Evolutionary conservation across 306 rosid genomes (phyloP).

Genomic region (Astragalus glycyphyllos): DNA sequence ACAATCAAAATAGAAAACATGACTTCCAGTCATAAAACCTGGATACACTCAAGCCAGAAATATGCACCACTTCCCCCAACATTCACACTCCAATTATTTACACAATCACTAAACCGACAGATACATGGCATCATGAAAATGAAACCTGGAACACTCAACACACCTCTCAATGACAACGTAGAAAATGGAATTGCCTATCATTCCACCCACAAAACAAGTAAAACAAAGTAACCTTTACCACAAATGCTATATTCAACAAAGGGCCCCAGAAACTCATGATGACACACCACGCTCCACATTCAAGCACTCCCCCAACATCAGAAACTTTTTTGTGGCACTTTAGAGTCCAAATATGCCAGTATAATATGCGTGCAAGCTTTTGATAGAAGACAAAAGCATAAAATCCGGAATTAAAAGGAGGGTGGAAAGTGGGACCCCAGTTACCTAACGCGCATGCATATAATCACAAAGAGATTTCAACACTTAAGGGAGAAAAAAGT

Average conservation of each 20-base stretch:
- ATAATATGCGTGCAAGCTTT: conserved; percentile 32
- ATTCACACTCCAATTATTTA: conserved; percentile 54
- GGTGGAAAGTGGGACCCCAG: conserved; percentile 70
- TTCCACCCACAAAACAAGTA: conserved; percentile 51
- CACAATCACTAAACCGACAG: conserved; percentile 50
- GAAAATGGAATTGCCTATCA: conserved; percentile 48
- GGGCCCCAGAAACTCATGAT: conserved; percentile 63
- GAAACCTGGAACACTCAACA: conserved; percentile 42
- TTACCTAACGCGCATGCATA: conserved; percentile 87
- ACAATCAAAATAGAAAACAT: conserved; percentile 7
- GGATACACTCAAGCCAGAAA: no score
- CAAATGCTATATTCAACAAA: conserved; percentile 42
- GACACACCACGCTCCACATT: conserved; percentile 56
- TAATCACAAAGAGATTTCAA: conserved; percentile 59
- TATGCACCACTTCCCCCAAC: conserved; percentile 30
- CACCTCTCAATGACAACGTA: conserved; percentile 48
- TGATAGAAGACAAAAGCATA: conserved; percentile 58
- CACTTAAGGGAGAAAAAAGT: conserved; percentile 48
- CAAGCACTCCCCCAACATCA: conserved; percentile 52
- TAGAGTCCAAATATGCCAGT: conserved; percentile 33
- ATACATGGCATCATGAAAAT: conserved; percentile 45
- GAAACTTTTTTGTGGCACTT: conserved; percentile 57
- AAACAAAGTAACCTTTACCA: conserved; percentile 67
- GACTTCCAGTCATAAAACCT: neutral
- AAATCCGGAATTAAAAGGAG: conserved; percentile 53